phyloP scores from a whole-genome alignment of 78 protist species.

The slime mould (Dictyostelium discoideum) region DNA sequence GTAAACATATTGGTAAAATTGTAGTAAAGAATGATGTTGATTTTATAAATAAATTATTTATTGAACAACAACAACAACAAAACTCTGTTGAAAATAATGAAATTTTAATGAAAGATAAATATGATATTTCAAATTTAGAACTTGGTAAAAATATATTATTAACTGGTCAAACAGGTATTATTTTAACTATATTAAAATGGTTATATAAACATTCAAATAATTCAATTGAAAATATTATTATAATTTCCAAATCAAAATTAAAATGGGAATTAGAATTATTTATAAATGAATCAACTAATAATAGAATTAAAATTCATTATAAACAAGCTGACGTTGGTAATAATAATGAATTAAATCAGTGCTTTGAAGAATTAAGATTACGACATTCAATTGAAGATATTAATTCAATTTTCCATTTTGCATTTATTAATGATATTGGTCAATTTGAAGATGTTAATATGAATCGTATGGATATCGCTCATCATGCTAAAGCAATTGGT shows the following conservation, averaged over 20 bases:
- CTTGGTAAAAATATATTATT: background rate
- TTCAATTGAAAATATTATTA: background rate
- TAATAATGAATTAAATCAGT: background rate
- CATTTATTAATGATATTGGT: background rate
- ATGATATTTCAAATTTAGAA: background rate
- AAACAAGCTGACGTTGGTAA: background rate
- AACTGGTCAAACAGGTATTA: slow-evolving; percentile 3
- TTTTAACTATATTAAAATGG: background rate
- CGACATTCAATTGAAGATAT: background rate
- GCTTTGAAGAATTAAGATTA: background rate
- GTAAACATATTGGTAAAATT: slow-evolving; percentile 6
- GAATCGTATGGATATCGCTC: background rate
- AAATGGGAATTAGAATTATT: slow-evolving; percentile 12
- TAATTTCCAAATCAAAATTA: background rate
- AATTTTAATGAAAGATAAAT: background rate
- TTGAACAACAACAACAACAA: background rate
- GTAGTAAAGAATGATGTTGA: background rate
- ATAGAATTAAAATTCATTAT: background rate
- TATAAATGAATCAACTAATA: background rate
- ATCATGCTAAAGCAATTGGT: slow-evolving; percentile 76
- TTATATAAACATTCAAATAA: background rate
- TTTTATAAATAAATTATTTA: background rate
- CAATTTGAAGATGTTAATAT: background rate
- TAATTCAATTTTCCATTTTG: slow-evolving; percentile 43
- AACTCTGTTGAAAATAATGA: no score